Conservation (phyloP, 2,329 filamentous ascomycete species). For the Penicillium sp. region DNA sequence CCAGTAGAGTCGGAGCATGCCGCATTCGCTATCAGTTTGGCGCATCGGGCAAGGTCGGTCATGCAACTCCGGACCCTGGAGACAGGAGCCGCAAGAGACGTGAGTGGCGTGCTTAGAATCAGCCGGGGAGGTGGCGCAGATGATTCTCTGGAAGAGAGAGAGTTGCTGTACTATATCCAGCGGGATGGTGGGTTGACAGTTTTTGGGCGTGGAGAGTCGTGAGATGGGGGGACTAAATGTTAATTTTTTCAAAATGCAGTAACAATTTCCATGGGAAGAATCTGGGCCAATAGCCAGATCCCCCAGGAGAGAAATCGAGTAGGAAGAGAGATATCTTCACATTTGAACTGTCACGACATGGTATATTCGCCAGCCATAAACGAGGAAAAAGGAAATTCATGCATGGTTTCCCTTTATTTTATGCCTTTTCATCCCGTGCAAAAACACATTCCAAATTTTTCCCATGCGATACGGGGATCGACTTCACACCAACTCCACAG, state of each 20-base stretch:
- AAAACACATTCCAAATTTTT: conserved; percentile 29
- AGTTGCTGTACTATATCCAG: conserved; percentile 77
- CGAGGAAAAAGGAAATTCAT: conserved; percentile 39
- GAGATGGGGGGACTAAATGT: conserved; percentile 5
- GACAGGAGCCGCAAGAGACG: conserved; percentile 83
- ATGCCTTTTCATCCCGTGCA: conserved; percentile 22
- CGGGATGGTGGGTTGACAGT: conserved; percentile 77
- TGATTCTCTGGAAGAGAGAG: conserved; percentile 53
- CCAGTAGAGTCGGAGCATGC: conserved; percentile 69
- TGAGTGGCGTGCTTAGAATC: conserved; percentile 81
- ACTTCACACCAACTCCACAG: conserved; percentile 36
- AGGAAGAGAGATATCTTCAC: conserved; percentile 37
- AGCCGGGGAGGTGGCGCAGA: conserved; percentile 55
- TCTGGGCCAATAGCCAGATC: background rate
- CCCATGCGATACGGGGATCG: conserved; percentile 26
- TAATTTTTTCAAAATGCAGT: background rate
- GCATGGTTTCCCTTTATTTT: conserved; percentile 35
- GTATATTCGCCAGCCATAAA: conserved; percentile 41
- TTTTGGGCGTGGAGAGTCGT: conserved; percentile 73
- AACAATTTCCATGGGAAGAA: background rate
- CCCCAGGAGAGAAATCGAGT: background rate
- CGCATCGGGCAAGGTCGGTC: conserved; percentile 72
- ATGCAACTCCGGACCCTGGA: conserved; percentile 74
- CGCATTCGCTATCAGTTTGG: conserved; percentile 66
- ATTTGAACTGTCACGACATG: conserved; percentile 37